A percentile compares a stretch with the other conserved stretches of the same genome.
These are phyloP conservation scores for Galerina sulciceps DNA, from an alignment of 768 basidiomycete genomes.

Conservation along the genomic window DNA sequence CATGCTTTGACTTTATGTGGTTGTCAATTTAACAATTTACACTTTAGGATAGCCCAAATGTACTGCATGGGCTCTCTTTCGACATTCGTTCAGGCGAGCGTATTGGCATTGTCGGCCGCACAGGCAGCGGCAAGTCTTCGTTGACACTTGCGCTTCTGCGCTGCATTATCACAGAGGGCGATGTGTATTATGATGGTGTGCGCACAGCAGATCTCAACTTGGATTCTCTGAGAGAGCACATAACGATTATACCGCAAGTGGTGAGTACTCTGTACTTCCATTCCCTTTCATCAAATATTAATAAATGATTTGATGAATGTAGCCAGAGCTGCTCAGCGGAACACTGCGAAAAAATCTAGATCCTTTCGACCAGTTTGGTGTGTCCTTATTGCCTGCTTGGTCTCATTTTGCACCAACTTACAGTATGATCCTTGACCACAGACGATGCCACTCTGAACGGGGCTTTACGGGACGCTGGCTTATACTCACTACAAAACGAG, in stretches of 20 bases:
- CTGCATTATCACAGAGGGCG: constrained; percentile 56
- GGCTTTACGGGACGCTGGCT: constrained; percentile 43
- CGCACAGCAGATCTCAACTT: constrained; percentile 53
- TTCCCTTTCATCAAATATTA: neutral
- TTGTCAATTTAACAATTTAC: too few species aligned
- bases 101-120: constrained; percentile 47
- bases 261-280: constrained; percentile 1
- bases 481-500: constrained; percentile 40
- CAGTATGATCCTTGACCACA: constrained; percentile 61
- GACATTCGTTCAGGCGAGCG: constrained; percentile 43
- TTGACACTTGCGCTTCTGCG: constrained; percentile 56
- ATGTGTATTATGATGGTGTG: constrained; percentile 55
- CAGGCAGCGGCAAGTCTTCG: constrained; percentile 33
- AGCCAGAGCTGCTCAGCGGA: constrained; percentile 56
- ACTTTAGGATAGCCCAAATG: too few species aligned
- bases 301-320: neutral
- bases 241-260: constrained; percentile 62
- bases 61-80: too few species aligned
- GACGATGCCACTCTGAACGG: constrained; percentile 49
- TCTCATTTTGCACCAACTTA: constrained; percentile 61
- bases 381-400: neutral
- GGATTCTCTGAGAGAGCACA: constrained; percentile 53
- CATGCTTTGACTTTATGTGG: too few species aligned
- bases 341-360: constrained; percentile 9
- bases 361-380: too few species aligned